A percentile compares a stretch with the other conserved stretches of the same genome.
These are phyloP conservation scores for Pogostemon cablin DNA, from an alignment of 257 asterid genomes.

Conservation along the genomic window DNA sequence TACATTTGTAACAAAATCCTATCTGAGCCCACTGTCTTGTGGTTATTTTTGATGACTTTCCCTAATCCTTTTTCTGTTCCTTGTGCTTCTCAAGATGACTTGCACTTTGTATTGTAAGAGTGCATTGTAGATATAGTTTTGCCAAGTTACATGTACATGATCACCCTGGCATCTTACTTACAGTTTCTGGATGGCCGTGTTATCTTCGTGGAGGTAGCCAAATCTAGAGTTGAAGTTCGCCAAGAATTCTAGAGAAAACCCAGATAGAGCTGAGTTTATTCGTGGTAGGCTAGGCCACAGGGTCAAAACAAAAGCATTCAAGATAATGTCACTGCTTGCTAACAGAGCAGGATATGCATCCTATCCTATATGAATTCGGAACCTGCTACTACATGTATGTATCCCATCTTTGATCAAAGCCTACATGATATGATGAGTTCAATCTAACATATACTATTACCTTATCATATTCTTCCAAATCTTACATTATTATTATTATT, in stretches of 20 bases:
- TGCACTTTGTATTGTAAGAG: background rate
- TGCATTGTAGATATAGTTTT: no score
- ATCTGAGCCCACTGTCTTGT: constrained; percentile 1
- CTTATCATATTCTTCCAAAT: background rate
- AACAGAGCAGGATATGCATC: background rate
- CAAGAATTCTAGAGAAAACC: constrained; percentile 40
- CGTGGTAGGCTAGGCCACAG: background rate
- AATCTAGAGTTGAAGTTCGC: constrained; percentile 52
- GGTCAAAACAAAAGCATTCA: background rate
- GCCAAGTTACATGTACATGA: background rate
- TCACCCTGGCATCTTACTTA: constrained; percentile 19
- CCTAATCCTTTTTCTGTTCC: background rate
- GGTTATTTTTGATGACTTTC: background rate
- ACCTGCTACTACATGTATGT: background rate
- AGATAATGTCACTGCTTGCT: constrained; percentile 3
- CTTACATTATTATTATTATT: background rate
- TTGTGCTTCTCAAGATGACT: background rate
- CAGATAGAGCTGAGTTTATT: constrained; percentile 26
- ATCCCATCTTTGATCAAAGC: background rate
- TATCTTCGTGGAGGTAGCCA: constrained; percentile 77
- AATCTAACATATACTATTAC: background rate
- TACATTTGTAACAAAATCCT: background rate
- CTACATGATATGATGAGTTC: background rate
- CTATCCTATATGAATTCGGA: constrained; percentile 1
- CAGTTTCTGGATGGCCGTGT: constrained; percentile 92